Evolutionary conservation across 2,329 filamentous ascomycete species (phyloP).

Genomic region (Acrodontium crateriforme): DNA sequence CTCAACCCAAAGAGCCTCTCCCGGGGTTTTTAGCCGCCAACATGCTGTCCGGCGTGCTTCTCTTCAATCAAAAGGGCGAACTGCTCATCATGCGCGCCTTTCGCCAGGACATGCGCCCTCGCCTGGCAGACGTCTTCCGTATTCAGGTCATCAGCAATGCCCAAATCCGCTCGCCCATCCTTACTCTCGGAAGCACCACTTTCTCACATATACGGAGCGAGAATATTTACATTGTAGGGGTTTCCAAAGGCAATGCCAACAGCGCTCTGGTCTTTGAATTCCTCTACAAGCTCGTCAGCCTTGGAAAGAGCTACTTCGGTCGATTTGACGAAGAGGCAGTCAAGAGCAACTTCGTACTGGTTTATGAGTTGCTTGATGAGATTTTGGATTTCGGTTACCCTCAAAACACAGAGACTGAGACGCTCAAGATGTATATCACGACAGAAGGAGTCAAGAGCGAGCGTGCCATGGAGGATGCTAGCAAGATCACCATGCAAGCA

Average conservation of each 20-base stretch:
- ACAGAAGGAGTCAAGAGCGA: constrained; percentile 97
- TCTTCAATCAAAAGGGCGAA: constrained; percentile 99
- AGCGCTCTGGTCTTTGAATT: constrained; percentile 97
- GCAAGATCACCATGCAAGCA: constrained; percentile 98
- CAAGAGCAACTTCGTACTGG: constrained; percentile 98
- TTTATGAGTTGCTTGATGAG: constrained; percentile 95
- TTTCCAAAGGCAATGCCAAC: constrained; percentile 99
- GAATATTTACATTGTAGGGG: constrained; percentile 94
- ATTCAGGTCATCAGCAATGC: constrained; percentile 98
- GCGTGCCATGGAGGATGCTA: constrained; percentile 70
- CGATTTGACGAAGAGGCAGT: constrained; percentile 99
- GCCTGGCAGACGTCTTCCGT: constrained; percentile 95
- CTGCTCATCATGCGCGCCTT: constrained; percentile 99
- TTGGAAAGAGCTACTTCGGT: constrained; percentile 93
- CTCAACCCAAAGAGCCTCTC: no score
- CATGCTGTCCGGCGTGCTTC: constrained; percentile 93
- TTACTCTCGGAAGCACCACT: constrained; percentile 92
- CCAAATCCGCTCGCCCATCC: constrained; percentile 90
- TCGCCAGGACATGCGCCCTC: constrained; percentile 93
- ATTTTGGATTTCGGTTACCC: constrained; percentile 98
- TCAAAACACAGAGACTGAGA: constrained; percentile 97
- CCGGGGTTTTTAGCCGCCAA: no score
- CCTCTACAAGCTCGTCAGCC: constrained; percentile 74
- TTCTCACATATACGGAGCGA: constrained; percentile 99
- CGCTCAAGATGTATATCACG: constrained; percentile 99